Conservation (phyloP, 2,329 filamentous ascomycete genomes). For the Calonectria fujianensis region DNA sequence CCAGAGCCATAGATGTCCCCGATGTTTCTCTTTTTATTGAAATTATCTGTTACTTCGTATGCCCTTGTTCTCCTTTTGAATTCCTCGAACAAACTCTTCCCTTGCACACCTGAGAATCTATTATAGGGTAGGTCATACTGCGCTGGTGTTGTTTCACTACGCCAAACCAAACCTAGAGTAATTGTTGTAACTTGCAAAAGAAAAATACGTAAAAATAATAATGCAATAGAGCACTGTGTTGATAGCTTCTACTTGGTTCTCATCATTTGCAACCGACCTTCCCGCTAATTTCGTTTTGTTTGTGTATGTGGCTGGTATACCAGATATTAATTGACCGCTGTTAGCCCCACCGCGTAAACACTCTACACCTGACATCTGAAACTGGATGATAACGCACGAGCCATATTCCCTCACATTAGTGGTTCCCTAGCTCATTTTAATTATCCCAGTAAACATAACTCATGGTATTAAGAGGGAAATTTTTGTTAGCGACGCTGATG, state of each 20-base stretch:
- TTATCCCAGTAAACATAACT: background rate
- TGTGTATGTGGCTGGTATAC: background rate
- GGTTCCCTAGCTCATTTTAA: background rate
- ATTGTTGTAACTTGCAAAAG: too few species aligned
- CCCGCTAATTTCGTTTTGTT: background rate
- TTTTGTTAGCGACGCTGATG: background rate
- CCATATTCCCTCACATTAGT: background rate
- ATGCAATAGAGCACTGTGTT: too few species aligned
- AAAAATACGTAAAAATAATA: too few species aligned
- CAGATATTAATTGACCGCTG: background rate
- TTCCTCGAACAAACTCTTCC: too few species aligned
- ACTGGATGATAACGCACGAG: background rate
- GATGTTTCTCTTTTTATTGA: too few species aligned
- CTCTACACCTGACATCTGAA: background rate
- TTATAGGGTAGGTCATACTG: too few species aligned
- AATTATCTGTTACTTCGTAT: too few species aligned
- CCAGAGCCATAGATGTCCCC: too few species aligned
- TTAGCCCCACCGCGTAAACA: background rate
- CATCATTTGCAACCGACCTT: background rate
- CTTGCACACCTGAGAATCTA: too few species aligned
- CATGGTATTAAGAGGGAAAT: background rate
- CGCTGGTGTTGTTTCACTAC: too few species aligned
- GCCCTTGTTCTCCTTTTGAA: too few species aligned
- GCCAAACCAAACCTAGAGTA: too few species aligned
- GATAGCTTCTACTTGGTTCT: background rate